phyloP scores from a whole-genome alignment of 768 basidiomycete species.

The Crucibulum laeve region DNA sequence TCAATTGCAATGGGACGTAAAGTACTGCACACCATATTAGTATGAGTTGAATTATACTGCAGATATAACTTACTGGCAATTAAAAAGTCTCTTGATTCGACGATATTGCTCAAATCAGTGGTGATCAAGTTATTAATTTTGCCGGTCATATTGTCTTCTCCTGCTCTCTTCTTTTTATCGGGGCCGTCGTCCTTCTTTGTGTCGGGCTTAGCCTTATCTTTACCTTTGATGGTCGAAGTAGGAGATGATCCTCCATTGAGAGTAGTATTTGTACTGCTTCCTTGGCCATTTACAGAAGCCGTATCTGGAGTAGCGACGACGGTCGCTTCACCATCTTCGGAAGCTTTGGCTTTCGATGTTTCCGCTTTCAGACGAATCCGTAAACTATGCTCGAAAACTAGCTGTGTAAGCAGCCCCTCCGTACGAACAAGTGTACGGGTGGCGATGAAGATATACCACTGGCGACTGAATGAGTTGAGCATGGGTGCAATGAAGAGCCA shows the following conservation, averaged over 20 bases:
- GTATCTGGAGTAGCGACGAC: neutral
- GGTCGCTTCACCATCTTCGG: neutral
- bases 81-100: slow-evolving; percentile 31
- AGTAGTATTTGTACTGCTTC: neutral
- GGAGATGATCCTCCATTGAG: neutral
- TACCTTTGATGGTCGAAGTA: neutral
- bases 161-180: slow-evolving; percentile 14
- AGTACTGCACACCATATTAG: slow-evolving; percentile 14
- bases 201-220: neutral
- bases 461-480: slow-evolving; percentile 13
- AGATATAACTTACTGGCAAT: neutral
- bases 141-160: slow-evolving; percentile 49
- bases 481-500: slow-evolving; percentile 8
- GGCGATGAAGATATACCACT: slow-evolving; percentile 33
- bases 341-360: slow-evolving; percentile 8
- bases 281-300: neutral
- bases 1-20: slow-evolving; percentile 35
- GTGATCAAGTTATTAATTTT: slow-evolving; percentile 78
- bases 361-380: slow-evolving; percentile 56
- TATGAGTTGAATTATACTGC: neutral
- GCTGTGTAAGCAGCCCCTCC: slow-evolving; percentile 39
- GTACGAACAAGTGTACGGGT: slow-evolving; percentile 41
- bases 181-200: neutral
- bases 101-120: slow-evolving; percentile 48
- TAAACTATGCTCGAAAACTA: slow-evolving; percentile 40